phyloP scores from a whole-genome alignment of 2,329 filamentous ascomycete species.

The Teratosphaeria destructans region DNA sequence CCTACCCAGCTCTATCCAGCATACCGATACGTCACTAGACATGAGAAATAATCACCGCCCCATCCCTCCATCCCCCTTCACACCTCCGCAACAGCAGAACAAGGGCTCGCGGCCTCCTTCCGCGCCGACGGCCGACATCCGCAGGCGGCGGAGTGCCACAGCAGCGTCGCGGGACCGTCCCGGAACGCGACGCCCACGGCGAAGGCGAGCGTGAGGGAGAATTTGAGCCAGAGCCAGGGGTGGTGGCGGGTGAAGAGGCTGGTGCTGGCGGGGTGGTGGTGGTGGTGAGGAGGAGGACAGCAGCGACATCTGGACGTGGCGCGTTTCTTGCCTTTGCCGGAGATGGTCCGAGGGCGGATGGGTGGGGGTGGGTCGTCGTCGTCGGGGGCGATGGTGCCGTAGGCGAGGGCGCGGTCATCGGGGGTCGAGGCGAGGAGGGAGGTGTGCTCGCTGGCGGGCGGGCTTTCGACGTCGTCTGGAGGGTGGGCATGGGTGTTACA shows the following conservation, averaged over 20 bases:
- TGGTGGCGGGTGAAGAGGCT: conserved; percentile 10
- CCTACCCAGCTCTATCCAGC: too few relatives aligned
- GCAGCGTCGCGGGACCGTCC: conserved; percentile 34
- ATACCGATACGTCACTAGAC: too few relatives aligned
- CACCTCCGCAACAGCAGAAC: not conserved
- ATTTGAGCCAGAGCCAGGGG: conserved; percentile 37
- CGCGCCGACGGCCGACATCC: not conserved
- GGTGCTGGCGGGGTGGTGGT: not conserved
- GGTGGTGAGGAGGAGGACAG: not conserved
- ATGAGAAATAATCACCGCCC: too few relatives aligned
- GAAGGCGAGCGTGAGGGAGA: conserved; percentile 37
- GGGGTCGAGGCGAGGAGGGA: not conserved
- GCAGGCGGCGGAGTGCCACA: conserved; percentile 12
- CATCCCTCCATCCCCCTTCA: not conserved
- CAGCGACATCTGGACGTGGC: conserved; percentile 2
- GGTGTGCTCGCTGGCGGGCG: not conserved
- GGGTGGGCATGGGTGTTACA: not conserved
- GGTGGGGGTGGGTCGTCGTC: not conserved
- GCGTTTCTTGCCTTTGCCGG: conserved; percentile 19
- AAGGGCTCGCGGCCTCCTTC: not conserved
- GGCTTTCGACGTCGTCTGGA: not conserved
- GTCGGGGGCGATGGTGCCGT: conserved; percentile 11
- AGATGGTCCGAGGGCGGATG: not conserved
- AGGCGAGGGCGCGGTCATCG: conserved; percentile 9
- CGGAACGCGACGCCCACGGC: conserved; percentile 39